phyloP scores from a whole-genome alignment of 768 basidiomycete genomes.

The Gymnopilus dilepis region DNA sequence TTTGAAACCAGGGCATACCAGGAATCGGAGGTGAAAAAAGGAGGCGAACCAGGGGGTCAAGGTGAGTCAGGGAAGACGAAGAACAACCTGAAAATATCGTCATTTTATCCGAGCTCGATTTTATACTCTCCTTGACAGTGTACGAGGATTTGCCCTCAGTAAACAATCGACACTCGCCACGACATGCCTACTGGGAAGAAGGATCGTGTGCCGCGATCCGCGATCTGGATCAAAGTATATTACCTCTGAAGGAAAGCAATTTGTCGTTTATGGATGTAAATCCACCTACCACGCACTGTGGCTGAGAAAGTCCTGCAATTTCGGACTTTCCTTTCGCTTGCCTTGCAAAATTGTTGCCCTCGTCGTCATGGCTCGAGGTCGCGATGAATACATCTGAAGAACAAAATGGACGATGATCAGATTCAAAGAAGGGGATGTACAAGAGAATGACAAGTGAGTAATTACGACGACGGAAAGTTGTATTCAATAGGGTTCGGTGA shows the following conservation, averaged over 20 bases:
- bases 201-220: slow-evolving; percentile 19
- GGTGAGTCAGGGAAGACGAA: background rate
- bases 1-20: slow-evolving; percentile 46
- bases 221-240: slow-evolving; percentile 18
- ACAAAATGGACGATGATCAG: background rate
- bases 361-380: background rate
- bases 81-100: slow-evolving; percentile 6
- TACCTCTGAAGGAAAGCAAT: slow-evolving; percentile 1
- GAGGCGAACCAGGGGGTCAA: background rate
- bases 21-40: background rate
- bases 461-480: slow-evolving; percentile 4
- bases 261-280: slow-evolving; percentile 3
- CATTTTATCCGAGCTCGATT: slow-evolving; percentile 2
- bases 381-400: background rate
- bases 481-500: background rate
- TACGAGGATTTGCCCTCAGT: slow-evolving; percentile 13
- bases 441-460: background rate
- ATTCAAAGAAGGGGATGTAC: background rate
- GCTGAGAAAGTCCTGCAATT: slow-evolving; percentile 3
- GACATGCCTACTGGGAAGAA: slow-evolving; percentile 23
- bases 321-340: background rate
- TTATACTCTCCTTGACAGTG: slow-evolving; percentile 10
- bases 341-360: no score
- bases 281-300: background rate
- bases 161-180: slow-evolving; percentile 14